Evolutionary conservation across 179 eudicot genomes (phyloP).

Genomic region (Sideroxylon spinosum): DNA sequence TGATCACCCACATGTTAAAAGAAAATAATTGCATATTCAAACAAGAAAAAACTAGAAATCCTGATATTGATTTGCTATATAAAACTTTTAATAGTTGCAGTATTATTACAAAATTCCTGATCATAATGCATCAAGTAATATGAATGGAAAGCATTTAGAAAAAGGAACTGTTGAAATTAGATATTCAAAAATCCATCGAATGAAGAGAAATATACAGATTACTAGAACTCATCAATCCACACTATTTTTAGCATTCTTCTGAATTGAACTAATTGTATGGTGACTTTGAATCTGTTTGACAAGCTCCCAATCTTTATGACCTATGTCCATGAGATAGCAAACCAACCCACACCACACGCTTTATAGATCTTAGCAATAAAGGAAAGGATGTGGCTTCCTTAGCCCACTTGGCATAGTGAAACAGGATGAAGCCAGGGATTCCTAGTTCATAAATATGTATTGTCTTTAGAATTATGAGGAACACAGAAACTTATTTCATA

Average conservation of each 20-base stretch:
- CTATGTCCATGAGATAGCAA: too few relatives aligned
- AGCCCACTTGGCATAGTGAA: too few relatives aligned
- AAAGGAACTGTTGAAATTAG: neutral
- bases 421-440: too few relatives aligned
- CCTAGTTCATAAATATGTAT: too few relatives aligned
- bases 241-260: neutral
- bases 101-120: neutral
- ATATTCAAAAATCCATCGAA: neutral
- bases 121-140: neutral
- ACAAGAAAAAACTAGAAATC: neutral
- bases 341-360: too few relatives aligned
- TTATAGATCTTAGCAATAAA: too few relatives aligned
- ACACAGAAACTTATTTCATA: too few relatives aligned
- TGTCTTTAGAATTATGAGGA: too few relatives aligned
- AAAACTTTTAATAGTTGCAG: neutral
- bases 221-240: neutral
- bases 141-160: neutral
- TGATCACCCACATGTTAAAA: constrained; percentile 58
- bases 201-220: neutral
- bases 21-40: neutral
- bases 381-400: too few relatives aligned
- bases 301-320: too few relatives aligned
- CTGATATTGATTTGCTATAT: neutral
- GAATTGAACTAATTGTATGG: neutral
- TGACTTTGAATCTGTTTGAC: neutral